Conservation (phyloP, 2,329 filamentous ascomycete genomes). For the Mycocentrospora acerina region DNA sequence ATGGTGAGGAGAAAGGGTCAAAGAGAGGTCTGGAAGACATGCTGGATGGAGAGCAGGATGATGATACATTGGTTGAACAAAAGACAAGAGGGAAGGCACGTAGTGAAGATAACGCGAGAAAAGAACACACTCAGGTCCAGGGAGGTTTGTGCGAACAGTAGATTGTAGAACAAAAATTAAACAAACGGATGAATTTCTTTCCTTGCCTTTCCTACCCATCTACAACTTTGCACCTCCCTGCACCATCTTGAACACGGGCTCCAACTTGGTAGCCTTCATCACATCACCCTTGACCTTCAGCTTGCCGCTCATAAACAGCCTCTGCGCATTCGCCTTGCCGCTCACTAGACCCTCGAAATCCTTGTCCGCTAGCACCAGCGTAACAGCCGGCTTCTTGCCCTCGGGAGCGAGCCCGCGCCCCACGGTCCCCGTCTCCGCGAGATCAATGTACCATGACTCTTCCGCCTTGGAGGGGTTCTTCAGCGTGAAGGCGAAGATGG, state of each 20-base stretch:
- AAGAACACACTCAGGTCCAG: too few species aligned
- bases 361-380: conserved; percentile 77
- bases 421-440: conserved; percentile 85
- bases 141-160: too few species aligned
- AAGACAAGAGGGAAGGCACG: too few species aligned
- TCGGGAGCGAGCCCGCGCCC: conserved; percentile 68
- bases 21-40: not conserved
- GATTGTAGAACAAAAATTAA: too few species aligned
- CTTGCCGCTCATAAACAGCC: conserved; percentile 96
- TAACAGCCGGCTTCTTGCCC: conserved; percentile 83
- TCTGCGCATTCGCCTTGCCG: conserved; percentile 92
- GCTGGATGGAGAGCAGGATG: not conserved
- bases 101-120: too few species aligned
- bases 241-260: conserved; percentile 65
- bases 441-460: conserved; percentile 90
- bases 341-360: conserved; percentile 82
- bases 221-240: conserved; percentile 42
- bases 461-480: conserved; percentile 82
- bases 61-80: not conserved
- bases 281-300: conserved; percentile 97
- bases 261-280: conserved; percentile 98
- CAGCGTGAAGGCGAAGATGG: conserved; percentile 86
- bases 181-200: too few species aligned
- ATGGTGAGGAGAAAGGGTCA: too few species aligned
- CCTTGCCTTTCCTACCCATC: too few species aligned